These are phyloP conservation scores for Edaphochlamys debaryana DNA, from an alignment of 139 green algal genomes.

Conservation along the genomic window DNA sequence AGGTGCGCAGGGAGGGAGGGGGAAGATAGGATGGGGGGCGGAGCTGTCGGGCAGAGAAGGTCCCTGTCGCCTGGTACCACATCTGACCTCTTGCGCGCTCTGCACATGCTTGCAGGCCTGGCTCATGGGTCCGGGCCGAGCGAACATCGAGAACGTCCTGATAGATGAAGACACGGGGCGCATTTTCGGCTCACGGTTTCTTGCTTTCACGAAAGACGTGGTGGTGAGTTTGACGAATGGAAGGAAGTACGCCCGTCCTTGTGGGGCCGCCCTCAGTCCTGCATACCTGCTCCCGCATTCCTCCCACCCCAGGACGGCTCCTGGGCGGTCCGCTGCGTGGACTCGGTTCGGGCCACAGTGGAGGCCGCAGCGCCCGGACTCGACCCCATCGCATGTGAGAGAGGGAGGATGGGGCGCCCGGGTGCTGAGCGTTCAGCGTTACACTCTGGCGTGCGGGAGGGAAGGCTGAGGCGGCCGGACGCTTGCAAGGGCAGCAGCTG, in stretches of 20 bases:
- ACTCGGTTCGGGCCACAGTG: slow-evolving; percentile 17
- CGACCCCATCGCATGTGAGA: slow-evolving; percentile 20
- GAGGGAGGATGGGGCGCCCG: no score
- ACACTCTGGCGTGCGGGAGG: no score
- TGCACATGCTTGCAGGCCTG: background rate
- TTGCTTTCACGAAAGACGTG: slow-evolving; percentile 5
- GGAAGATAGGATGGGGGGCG: no score
- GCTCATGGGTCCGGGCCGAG: background rate
- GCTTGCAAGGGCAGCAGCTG: no score
- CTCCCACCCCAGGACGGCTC: slow-evolving; percentile 9
- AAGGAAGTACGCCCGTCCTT: no score
- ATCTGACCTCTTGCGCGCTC: background rate
- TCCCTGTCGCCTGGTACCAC: no score
- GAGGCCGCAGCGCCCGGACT: slow-evolving; percentile 11
- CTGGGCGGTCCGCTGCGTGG: slow-evolving; percentile 24
- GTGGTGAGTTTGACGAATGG: no score
- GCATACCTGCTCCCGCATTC: background rate
- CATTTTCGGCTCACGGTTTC: slow-evolving; percentile 3
- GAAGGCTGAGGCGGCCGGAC: no score
- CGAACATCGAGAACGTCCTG: background rate
- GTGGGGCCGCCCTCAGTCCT: no score
- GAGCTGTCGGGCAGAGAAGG: no score
- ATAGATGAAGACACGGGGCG: background rate
- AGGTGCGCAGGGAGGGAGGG: background rate
- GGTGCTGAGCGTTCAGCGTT: no score